Conservation (phyloP, 176 grass and related monocot species). For the Eleusine indica region DNA sequence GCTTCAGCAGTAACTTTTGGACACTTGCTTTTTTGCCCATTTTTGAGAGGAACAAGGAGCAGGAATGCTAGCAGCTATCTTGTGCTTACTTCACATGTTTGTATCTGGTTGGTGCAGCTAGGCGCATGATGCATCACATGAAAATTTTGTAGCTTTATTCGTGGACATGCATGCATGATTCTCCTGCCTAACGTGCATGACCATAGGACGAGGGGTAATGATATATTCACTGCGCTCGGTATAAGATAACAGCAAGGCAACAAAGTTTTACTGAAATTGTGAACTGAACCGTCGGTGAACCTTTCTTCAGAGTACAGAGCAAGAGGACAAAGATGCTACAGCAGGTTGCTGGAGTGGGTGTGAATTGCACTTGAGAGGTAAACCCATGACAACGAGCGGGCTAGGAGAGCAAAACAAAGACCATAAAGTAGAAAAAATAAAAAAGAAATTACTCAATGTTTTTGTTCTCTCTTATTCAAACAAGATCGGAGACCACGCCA, state of each 20-base stretch:
- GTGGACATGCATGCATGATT: slow-evolving; percentile 34
- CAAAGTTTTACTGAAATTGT: slow-evolving; percentile 39
- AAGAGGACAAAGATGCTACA: slow-evolving; percentile 39
- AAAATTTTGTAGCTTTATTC: slow-evolving; percentile 32
- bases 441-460: slow-evolving; percentile 9
- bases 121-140: slow-evolving; percentile 16
- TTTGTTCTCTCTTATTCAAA: slow-evolving; percentile 16
- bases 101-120: slow-evolving; percentile 25
- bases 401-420: slow-evolving; percentile 29
- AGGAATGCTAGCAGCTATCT: neutral
- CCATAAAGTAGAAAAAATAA: neutral
- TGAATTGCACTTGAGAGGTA: slow-evolving; percentile 24
- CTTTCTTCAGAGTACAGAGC: slow-evolving; percentile 33
- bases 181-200: neutral
- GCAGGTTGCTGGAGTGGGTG: slow-evolving; percentile 33
- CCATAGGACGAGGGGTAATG: neutral
- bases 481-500: slow-evolving; percentile 38
- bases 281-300: neutral
- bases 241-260: slow-evolving; percentile 45
- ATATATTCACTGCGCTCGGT: slow-evolving; percentile 36
- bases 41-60: slow-evolving; percentile 30
- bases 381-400: neutral
- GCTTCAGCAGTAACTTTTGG: slow-evolving; percentile 43
- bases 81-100: slow-evolving; percentile 20
- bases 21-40: slow-evolving; percentile 31